phyloP scores from a whole-genome alignment of 352 stramenopile species.

The Phytophthora citricola region DNA sequence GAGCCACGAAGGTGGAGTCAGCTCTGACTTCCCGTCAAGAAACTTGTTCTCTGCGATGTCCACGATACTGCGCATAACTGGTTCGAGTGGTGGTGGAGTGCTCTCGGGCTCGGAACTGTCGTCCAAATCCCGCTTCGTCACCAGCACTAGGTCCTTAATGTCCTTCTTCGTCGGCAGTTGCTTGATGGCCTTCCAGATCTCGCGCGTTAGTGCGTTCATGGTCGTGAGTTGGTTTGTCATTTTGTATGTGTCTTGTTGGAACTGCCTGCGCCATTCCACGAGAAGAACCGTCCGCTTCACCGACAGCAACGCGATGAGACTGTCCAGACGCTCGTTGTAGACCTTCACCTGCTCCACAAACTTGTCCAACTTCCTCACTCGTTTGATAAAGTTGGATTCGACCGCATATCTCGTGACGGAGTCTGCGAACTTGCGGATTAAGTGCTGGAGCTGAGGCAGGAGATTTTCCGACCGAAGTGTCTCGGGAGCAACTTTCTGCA shows the following conservation, averaged over 20 bases:
- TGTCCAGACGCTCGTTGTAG: conserved; percentile 8
- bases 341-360: background rate
- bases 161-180: background rate
- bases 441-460: no score
- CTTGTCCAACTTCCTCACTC: background rate
- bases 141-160: background rate
- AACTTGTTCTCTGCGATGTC: background rate
- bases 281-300: background rate
- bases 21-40: background rate
- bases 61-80: background rate
- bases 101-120: background rate
- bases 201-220: background rate
- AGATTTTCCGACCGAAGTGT: no score
- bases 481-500: no score
- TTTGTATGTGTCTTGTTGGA: background rate
- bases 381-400: background rate
- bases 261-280: conserved; percentile 3
- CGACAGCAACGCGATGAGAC: background rate
- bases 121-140: background rate
- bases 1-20: background rate
- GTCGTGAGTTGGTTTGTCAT: background rate
- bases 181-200: background rate
- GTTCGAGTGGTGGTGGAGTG: background rate
- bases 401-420: no score
- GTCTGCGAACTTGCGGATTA: no score